These are phyloP conservation scores for Candida cerambycidarum DNA, from an alignment of 805 yeast species.

Conservation along the genomic window DNA sequence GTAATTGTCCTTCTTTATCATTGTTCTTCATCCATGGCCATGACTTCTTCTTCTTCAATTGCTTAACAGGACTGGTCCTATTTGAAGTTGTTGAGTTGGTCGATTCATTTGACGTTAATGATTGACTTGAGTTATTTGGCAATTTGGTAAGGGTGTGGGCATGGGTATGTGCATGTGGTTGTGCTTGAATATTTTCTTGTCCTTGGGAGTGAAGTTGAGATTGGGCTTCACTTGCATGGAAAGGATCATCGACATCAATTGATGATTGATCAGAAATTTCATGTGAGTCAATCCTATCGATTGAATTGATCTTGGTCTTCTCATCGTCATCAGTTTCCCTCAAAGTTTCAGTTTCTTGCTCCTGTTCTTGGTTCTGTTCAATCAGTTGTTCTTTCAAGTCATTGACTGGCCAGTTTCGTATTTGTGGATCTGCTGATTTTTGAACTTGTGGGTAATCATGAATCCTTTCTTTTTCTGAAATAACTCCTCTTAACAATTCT, in stretches of 20 bases:
- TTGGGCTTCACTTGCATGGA: background rate
- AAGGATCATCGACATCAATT: constrained; percentile 7
- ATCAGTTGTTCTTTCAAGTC: too few species aligned
- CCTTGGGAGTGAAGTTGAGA: background rate
- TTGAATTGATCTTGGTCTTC: constrained; percentile 2
- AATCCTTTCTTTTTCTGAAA: too few species aligned
- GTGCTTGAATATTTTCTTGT: background rate
- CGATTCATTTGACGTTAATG: constrained; percentile 11
- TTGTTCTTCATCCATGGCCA: constrained; percentile 38
- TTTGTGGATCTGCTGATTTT: background rate
- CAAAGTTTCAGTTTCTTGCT: constrained; percentile 8
- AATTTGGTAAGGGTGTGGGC: constrained; percentile 1
- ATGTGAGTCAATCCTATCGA: constrained; percentile 14
- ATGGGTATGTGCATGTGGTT: background rate
- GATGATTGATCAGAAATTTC: constrained; percentile 17
- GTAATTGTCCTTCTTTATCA: constrained; percentile 16
- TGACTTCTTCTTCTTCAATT: constrained; percentile 35
- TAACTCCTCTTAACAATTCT: too few species aligned
- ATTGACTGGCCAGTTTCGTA: too few species aligned
- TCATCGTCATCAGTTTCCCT: constrained; percentile 9
- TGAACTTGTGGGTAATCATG: too few species aligned
- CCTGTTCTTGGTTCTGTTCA: constrained; percentile 1
- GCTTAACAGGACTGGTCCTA: constrained; percentile 16
- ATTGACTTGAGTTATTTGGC: constrained; percentile 9
- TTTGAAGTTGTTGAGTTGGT: constrained; percentile 7